Evolutionary conservation across 179 eudicot genomes (phyloP), one percentile per base, ranked within the genome.

Genomic region (Carnegiea gigantea): DNA sequence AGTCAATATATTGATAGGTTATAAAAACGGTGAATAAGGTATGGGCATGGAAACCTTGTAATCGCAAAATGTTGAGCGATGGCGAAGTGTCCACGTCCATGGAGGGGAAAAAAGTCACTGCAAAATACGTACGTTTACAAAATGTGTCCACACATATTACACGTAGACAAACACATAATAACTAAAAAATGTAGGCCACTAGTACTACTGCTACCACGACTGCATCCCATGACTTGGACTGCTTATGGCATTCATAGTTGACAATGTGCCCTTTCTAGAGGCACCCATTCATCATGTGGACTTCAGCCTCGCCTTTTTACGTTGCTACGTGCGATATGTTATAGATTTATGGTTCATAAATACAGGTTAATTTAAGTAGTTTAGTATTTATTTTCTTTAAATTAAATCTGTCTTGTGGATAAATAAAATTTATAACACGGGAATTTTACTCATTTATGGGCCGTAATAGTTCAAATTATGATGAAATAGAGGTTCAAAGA

Each of bases 121-220:
- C 72, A 26, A 28, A 26, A 28, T 67, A 67, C 72, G 72, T 67
- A 67, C 40, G 20, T 67, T 18, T 67, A 67, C 72, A 26, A 70
- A 70, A 28, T 33, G 10, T 36, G 20, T 28, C 40, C 43, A 70
- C 20, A 36, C 73, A 70, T 1, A 70, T 5, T 51, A 24, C 6
- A 24, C 28, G n/a, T 9, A 62, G 12, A 23, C 11, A n/a, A 13
- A 26, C 72, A 67, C 72, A 13, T 2, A 62, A 62, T 3, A 7
- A n/a, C 18, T 67, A 38, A 67, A 67, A 11, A 67, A 10, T 67
- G 72, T 67, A 67, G 72, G 72, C 72, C 72, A 67, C 72, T 67
- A n/a, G 68, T 7, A 28, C 1, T 14, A 67, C 40, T 28, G 13
- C 67, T 49, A 49, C 53, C 53, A 51, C n/a, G 1, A 6, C 21